These are phyloP conservation scores for Diplogelasinospora grovesii DNA, from an alignment of 495 filamentous ascomycete species.

Conservation along the genomic window DNA sequence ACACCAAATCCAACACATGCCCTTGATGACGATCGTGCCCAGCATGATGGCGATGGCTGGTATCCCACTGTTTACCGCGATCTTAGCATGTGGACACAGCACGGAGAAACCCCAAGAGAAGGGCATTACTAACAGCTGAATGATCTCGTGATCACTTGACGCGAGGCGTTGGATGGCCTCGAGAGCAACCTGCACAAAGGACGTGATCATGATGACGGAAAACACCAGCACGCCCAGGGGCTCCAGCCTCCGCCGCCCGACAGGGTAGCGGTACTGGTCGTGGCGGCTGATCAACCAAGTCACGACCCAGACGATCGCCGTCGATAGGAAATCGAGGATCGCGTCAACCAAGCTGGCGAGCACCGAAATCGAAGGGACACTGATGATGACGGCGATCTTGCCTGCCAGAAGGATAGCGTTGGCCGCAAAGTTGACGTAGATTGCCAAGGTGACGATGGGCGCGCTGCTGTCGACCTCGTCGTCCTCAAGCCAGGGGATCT, in stretches of 20 bases:
- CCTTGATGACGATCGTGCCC: slow-evolving; percentile 73
- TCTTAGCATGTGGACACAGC: too few relatives aligned
- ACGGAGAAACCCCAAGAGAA: too few relatives aligned
- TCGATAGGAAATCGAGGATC: slow-evolving; percentile 78
- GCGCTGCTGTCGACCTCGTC: slow-evolving; percentile 56
- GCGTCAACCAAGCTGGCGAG: slow-evolving; percentile 86
- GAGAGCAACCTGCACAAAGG: slow-evolving; percentile 77
- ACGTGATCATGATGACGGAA: slow-evolving; percentile 78
- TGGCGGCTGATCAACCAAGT: slow-evolving; percentile 66
- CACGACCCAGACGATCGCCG: slow-evolving; percentile 79
- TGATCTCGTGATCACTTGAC: slow-evolving; percentile 56
- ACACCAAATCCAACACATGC: slow-evolving; percentile 84
- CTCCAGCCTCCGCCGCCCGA: slow-evolving; percentile 67
- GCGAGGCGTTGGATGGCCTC: slow-evolving; percentile 64
- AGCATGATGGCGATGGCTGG: slow-evolving; percentile 77
- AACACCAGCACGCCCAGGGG: slow-evolving; percentile 76
- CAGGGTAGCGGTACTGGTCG: slow-evolving; percentile 77
- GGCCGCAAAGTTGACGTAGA: slow-evolving; percentile 80
- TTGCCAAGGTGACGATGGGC: slow-evolving; percentile 66
- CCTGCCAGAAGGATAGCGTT: slow-evolving; percentile 71
- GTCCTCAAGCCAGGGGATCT: slow-evolving; percentile 50
- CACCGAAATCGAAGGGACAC: slow-evolving; percentile 80
- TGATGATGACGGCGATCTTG: slow-evolving; percentile 71
- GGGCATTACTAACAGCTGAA: slow-evolving; percentile 52
- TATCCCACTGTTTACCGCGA: slow-evolving; percentile 32